Conservation (phyloP, 495 filamentous ascomycete species). For the Podospora anserina region DNA sequence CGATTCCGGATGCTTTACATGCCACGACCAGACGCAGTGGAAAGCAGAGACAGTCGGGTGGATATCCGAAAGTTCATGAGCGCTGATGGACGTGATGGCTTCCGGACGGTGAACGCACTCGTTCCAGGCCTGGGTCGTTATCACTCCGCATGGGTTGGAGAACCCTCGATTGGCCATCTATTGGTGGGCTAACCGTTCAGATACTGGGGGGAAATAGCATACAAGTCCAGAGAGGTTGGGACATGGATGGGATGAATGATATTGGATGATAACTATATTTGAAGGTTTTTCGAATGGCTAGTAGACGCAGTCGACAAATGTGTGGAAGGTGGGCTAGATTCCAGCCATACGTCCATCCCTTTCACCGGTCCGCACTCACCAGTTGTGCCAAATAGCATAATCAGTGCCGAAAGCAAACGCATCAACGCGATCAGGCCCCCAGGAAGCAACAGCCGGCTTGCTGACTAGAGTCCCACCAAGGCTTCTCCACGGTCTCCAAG, state of each 20-base stretch:
- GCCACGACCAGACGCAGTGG: neutral
- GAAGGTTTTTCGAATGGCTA: neutral
- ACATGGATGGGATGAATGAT: neutral
- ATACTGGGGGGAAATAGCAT: too few relatives aligned
- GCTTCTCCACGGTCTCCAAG: conserved; percentile 27
- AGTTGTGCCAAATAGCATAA: conserved; percentile 32
- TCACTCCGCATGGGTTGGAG: neutral
- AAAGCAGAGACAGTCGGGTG: neutral
- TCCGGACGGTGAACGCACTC: neutral
- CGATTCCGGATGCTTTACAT: neutral
- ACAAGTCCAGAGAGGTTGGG: too few relatives aligned
- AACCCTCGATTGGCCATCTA: neutral
- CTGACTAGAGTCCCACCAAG: conserved; percentile 26
- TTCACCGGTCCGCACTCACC: neutral
- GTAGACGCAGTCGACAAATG: too few relatives aligned
- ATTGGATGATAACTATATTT: neutral
- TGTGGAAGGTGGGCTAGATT: neutral
- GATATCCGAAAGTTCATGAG: neutral
- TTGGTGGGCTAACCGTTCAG: neutral
- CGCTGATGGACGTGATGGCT: neutral
- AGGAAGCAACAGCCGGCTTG: conserved; percentile 31
- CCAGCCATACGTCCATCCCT: neutral
- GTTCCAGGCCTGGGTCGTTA: neutral
- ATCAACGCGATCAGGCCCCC: conserved; percentile 32
- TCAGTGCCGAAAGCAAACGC: conserved; percentile 32